Conservation (phyloP, 345 rosid genomes). For the Ceriops decandra region DNA sequence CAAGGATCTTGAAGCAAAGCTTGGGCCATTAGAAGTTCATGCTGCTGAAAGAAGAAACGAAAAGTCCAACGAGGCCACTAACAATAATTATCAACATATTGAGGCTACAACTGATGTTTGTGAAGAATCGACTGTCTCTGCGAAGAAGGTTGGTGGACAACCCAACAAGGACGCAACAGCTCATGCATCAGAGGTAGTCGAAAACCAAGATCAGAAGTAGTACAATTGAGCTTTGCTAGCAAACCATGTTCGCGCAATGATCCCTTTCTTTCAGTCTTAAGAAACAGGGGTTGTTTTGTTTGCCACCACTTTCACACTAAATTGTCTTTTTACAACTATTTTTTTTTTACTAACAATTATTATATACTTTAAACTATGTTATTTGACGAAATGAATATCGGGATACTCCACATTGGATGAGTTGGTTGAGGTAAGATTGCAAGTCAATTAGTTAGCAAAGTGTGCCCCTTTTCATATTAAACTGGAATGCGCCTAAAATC, state of each 20-base stretch:
- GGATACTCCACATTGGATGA: too few relatives aligned
- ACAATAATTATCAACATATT: neutral
- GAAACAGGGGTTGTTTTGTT: neutral
- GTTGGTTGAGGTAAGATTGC: too few relatives aligned
- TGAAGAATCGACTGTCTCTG: neutral
- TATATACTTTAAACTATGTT: too few relatives aligned
- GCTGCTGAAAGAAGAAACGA: neutral
- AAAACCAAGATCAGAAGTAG: neutral
- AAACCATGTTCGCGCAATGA: neutral
- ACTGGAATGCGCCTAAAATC: too few relatives aligned
- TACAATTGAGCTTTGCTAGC: neutral
- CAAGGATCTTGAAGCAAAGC: constrained; percentile 65
- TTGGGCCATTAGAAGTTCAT: constrained; percentile 47
- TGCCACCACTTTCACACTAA: neutral
- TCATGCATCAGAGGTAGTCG: constrained; percentile 19
- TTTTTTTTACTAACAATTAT: neutral
- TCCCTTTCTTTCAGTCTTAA: neutral
- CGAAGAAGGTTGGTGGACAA: constrained; percentile 17
- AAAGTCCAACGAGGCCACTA: constrained; percentile 3
- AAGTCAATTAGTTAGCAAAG: too few relatives aligned
- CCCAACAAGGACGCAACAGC: constrained; percentile 1
- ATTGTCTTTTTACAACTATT: neutral
- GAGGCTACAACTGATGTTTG: neutral
- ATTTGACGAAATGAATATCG: too few relatives aligned
- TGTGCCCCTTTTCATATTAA: too few relatives aligned